Percentiles rank a stretch among this genome's conserved stretches.
phyloP scores from a whole-genome alignment of 176 grass and related monocot species.

The Hsuehochloa calcarea region DNA sequence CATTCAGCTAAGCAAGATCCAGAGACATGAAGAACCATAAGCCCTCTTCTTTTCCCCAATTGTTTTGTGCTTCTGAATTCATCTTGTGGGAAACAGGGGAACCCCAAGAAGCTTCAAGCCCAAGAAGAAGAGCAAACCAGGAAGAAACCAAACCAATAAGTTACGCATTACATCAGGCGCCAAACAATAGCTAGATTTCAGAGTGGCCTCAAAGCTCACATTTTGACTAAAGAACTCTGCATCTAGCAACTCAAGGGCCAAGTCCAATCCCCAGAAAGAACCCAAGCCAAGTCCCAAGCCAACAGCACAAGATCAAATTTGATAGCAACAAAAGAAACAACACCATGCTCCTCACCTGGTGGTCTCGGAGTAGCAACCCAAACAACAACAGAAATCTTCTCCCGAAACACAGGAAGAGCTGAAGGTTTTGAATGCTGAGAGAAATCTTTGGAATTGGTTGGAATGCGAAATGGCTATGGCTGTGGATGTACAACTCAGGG shows the following conservation, averaged over 20 bases:
- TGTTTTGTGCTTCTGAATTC: neutral
- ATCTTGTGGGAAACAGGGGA: neutral
- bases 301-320: neutral
- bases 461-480: neutral
- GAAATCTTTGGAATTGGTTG: neutral
- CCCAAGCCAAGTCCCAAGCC: neutral
- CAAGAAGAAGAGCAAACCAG: neutral
- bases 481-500: constrained; percentile 24
- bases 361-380: neutral
- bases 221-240: neutral
- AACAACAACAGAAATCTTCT: neutral
- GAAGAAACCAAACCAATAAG: neutral
- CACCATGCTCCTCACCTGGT: constrained; percentile 31
- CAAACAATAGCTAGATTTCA: neutral
- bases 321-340: neutral
- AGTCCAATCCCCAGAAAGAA: neutral
- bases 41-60: neutral
- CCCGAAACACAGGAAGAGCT: neutral
- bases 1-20: neutral
- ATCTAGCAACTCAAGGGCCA: neutral
- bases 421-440: neutral
- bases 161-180: neutral
- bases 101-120: neutral
- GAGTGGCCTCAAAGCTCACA: neutral
- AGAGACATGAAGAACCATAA: neutral